These are phyloP conservation scores for Ceratobasidium papillatum DNA, from an alignment of 1,284 basidiomycete species.

Conservation along the genomic window DNA sequence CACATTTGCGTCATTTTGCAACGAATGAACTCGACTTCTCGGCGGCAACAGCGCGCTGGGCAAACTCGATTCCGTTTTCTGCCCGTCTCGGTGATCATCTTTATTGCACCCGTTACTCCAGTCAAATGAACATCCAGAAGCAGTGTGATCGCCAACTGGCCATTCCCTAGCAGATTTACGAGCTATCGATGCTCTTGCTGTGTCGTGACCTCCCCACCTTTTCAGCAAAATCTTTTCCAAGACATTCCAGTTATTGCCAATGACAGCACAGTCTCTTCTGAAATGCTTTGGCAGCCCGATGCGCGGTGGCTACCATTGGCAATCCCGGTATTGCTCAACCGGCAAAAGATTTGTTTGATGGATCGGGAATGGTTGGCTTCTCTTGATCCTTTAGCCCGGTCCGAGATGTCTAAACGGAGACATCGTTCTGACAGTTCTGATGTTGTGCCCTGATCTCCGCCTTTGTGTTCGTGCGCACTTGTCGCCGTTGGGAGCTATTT, in stretches of 20 bases:
- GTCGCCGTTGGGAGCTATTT: conserved; percentile 16
- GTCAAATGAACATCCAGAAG: conserved; percentile 5
- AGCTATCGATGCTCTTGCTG: background rate
- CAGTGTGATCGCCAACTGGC: background rate
- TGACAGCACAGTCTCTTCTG: background rate
- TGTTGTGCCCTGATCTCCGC: background rate
- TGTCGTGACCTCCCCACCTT: background rate
- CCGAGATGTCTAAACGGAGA: conserved; percentile 1
- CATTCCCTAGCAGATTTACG: background rate
- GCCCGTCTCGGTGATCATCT: background rate
- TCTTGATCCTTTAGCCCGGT: background rate
- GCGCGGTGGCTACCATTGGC: background rate
- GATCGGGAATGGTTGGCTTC: conserved; percentile 11
- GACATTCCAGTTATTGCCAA: background rate
- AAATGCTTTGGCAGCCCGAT: background rate
- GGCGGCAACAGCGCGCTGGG: background rate
- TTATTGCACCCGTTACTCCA: background rate
- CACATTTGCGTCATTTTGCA: background rate
- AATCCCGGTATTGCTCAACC: background rate
- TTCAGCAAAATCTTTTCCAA: background rate
- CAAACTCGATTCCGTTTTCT: background rate
- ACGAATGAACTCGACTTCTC: background rate
- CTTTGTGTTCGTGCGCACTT: background rate
- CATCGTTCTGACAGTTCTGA: background rate
- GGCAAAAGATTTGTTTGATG: conserved; percentile 24